A percentile compares a stretch with the other conserved stretches of the same genome.
phyloP scores from a whole-genome alignment of 352 stramenopile genomes.

The Pythium monospermum region DNA sequence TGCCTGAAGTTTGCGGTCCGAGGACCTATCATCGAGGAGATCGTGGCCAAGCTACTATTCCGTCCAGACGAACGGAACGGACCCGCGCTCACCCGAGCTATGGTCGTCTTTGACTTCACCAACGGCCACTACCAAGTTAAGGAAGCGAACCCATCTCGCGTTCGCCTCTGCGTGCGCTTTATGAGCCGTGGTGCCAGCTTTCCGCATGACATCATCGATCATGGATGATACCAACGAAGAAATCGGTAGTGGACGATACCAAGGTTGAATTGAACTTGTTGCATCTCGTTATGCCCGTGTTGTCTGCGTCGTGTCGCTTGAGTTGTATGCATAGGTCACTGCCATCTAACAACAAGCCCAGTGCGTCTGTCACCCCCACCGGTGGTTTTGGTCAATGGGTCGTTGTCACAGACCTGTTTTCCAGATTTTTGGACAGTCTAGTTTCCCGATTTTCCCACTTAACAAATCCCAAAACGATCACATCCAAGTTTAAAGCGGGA shows the following conservation, averaged over 20 bases:
- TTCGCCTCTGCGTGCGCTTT: conserved; percentile 16
- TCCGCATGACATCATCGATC: conserved; percentile 10
- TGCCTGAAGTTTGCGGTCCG: not conserved
- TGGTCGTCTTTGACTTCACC: not conserved
- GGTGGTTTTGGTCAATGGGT: no score
- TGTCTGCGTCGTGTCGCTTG: conserved; percentile 5
- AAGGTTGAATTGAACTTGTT: conserved; percentile 1
- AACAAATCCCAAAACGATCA: no score
- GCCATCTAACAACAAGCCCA: no score
- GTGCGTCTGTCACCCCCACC: no score
- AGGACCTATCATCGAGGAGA: not conserved
- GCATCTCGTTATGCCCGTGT: conserved; percentile 4
- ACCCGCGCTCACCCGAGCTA: not conserved
- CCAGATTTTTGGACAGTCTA: no score
- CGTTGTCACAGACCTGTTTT: no score
- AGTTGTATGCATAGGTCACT: no score
- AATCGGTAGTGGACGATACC: conserved; percentile 1
- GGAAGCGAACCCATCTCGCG: conserved; percentile 11
- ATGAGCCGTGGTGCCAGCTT: conserved; percentile 11
- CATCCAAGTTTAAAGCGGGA: no score
- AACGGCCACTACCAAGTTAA: conserved; percentile 3
- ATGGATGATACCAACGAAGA: conserved; percentile 11
- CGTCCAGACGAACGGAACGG: conserved; percentile 1
- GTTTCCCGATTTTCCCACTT: no score
- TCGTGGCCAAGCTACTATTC: conserved; percentile 1